Conservation (phyloP, 2,329 filamentous ascomycete genomes). For the Pyricularia pennisetigena region DNA sequence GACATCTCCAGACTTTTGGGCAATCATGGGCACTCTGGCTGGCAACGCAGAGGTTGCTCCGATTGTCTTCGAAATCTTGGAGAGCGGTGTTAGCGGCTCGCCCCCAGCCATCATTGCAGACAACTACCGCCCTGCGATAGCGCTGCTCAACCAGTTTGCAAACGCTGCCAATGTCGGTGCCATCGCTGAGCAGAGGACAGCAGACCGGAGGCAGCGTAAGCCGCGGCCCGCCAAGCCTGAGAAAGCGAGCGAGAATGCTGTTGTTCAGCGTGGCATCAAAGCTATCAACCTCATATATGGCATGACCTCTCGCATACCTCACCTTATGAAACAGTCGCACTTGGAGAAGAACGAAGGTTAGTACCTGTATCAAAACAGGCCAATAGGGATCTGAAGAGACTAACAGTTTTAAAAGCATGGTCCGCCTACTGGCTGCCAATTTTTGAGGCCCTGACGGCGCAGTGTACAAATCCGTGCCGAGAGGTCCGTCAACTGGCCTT, state of each 20-base stretch:
- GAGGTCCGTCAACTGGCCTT: constrained; percentile 88
- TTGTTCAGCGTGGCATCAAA: constrained; percentile 68
- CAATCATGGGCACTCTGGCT: constrained; percentile 69
- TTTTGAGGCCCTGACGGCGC: constrained; percentile 75
- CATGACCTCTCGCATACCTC: constrained; percentile 71
- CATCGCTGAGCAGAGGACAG: constrained; percentile 57
- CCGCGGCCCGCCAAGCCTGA: constrained; percentile 32
- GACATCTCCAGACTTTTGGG: constrained; percentile 96
- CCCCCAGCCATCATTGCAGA: constrained; percentile 82
- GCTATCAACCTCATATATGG: constrained; percentile 74
- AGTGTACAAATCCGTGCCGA: constrained; percentile 90
- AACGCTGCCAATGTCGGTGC: constrained; percentile 68
- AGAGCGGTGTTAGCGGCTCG: constrained; percentile 63
- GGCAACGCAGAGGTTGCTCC: constrained; percentile 59
- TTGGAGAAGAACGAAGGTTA: constrained; percentile 75
- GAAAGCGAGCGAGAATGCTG: constrained; percentile 56
- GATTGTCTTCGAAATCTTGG: constrained; percentile 78
- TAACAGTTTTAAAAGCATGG: constrained; percentile 56
- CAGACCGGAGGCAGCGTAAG: constrained; percentile 1
- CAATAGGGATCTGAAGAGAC: constrained; percentile 5
- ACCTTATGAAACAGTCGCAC: constrained; percentile 86
- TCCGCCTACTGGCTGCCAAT: constrained; percentile 96
- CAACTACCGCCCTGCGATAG: constrained; percentile 85
- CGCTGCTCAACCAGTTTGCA: constrained; percentile 81
- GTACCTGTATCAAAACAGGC: constrained; percentile 9